Evolutionary conservation across 164 flowering plant genomes (phyloP), one percentile per base, ranked within the genome.

Genomic region (Dillenia turbinata): DNA sequence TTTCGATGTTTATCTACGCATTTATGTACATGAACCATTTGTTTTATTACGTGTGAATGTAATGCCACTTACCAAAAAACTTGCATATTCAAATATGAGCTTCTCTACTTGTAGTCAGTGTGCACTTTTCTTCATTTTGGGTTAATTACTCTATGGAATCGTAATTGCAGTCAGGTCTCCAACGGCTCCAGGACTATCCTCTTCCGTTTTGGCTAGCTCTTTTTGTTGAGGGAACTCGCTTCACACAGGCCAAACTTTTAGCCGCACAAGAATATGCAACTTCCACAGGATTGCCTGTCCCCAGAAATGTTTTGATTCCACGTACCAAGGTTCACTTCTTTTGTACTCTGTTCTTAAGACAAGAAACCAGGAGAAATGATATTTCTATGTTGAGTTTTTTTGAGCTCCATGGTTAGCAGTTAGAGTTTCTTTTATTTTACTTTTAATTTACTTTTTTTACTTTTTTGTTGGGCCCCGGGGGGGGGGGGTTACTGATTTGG

Each of bases 161-260:
- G 13, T 64, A 44, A 22, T 68, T 81, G 69, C 96, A 94, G 99
- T 77, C 78, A 66, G 92, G 92, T 66, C 76, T 91, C 69, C 85
- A 77, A 69, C 82, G 77, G 58, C 75, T 94, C 48, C 77, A 71
- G 66, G 97, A 91, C 77, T 94, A 69, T 62, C 97, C 97, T 68
- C 80, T 33, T 54, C 96, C 97, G 44, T 91, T 94, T 65, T 94
- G 97, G 99, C 71, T 94, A 77, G 96, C 97, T 58, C 96, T 94
- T 64, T 94, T 94, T 80, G 96, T 88, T 0, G 99, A 94, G 77
- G 99, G 99, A 55, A 94, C 99, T 69, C 96, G 99, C 33, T 94
- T 91, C 65, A 91, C 99, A 0, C 78, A 79, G 68, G 89, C 85
- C 62, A 94, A 94, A 67, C 99, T 94, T 74, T 74, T 76, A 76